Evolutionary conservation across 257 asterid genomes (phyloP), one percentile per base, ranked within the genome.

Genomic region (Penstemon barbatus): DNA sequence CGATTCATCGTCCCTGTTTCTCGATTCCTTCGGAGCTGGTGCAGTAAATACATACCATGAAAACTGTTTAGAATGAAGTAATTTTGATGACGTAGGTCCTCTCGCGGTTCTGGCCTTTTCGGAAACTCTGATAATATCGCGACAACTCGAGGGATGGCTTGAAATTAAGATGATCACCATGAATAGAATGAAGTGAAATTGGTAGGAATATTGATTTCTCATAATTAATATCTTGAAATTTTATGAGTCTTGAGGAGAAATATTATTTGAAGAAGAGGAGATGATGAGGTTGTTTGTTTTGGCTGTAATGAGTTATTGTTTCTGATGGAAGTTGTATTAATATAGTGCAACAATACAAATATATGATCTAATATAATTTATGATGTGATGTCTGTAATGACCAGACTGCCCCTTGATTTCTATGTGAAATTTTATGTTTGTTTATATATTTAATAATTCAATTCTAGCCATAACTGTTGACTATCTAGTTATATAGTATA

Each of bases 61-160:
- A 58, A 57, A 38, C 56, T 64, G 76, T 18, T 25, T 25, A 25
- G 84, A 39, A 6, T 53, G 3, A 12, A 7, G 39, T 42, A 49
- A 15, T n/a, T 57, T 43, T 12, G 57, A 48, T 8, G 33, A 25
- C 33, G 54, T 51, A 25, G 63, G 57, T 70, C 49, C 76, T 72
- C 68, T 58, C 4, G 10, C n/a, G 12, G 39, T 25, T 25, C 33
- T 18, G 15, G 57, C 8, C 18, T 41, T 8, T 7, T 2, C 4
- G 36, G 67, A 15, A 40, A 7, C 15, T 13, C 25, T 13, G 51
- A 67, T 73, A 62, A 65, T 53, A 62, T 65, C 15, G 2, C 79
- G 76, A 36, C 79, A 76, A 61, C n/a, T 63, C 1, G 86, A 71
- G 45, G 64, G 42, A 3, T 74, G 87, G 81, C 61, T 66, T 42